Percentiles rank a stretch among this genome's conserved stretches.
Evolutionary conservation across 495 filamentous ascomycete genomes (phyloP).

Genomic region (Hypoxylon trugodes): DNA sequence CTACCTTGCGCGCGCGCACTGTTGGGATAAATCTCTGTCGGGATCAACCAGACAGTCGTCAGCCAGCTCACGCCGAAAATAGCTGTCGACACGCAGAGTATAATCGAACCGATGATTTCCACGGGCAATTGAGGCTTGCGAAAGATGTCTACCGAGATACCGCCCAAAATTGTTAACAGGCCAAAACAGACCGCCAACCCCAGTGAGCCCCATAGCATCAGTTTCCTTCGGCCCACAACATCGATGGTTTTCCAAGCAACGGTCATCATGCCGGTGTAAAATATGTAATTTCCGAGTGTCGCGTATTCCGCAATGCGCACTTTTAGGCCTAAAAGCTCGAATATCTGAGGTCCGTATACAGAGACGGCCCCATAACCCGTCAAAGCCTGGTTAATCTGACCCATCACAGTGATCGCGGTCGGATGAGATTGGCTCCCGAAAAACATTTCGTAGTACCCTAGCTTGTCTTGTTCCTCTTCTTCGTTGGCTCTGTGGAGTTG

Average conservation of each 20-base stretch:
- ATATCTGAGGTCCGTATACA: slow-evolving; percentile 68
- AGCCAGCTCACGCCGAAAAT: slow-evolving; percentile 68
- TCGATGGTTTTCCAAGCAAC: slow-evolving; percentile 63
- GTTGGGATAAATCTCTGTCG: slow-evolving; percentile 66
- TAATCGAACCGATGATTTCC: slow-evolving; percentile 55
- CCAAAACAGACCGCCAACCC: slow-evolving; percentile 55
- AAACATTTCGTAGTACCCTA: slow-evolving; percentile 61
- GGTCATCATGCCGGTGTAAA: slow-evolving; percentile 64
- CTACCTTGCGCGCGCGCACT: slow-evolving; percentile 62
- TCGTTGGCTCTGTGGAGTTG: slow-evolving; percentile 56
- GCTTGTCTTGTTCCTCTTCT: slow-evolving; percentile 50
- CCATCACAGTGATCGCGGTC: slow-evolving; percentile 64
- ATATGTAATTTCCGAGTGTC: slow-evolving; percentile 63
- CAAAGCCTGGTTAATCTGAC: slow-evolving; percentile 65
- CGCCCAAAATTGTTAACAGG: slow-evolving; percentile 58
- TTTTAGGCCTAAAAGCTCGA: slow-evolving; percentile 61
- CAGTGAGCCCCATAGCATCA: slow-evolving; percentile 59
- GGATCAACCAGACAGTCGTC: slow-evolving; percentile 64
- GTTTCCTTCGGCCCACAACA: slow-evolving; percentile 57
- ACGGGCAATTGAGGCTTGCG: slow-evolving; percentile 47
- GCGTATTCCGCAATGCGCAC: slow-evolving; percentile 56
- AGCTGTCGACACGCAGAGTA: slow-evolving; percentile 60
- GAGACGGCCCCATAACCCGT: slow-evolving; percentile 64
- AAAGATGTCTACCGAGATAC: slow-evolving; percentile 30
- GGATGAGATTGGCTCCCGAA: slow-evolving; percentile 59